These are phyloP conservation scores for Malassezia globosa DNA, from an alignment of 1,284 basidiomycete genomes.

Conservation along the genomic window DNA sequence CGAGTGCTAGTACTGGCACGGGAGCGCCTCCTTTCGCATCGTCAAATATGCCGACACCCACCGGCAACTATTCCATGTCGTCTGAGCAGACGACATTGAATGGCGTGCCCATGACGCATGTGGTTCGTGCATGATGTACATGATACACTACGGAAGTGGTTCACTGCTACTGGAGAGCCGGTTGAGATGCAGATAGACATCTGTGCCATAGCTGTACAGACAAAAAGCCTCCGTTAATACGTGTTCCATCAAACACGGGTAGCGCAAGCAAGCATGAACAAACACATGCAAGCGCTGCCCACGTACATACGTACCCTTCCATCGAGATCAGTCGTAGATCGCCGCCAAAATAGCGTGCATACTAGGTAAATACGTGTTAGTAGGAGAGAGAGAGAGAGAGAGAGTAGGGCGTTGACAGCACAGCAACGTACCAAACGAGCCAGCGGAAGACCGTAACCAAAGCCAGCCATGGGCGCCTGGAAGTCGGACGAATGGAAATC, in stretches of 20 bases:
- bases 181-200: constrained; percentile 77
- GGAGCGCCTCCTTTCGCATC: too few relatives aligned
- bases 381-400: too few relatives aligned
- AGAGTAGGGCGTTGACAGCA: not conserved
- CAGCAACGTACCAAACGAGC: constrained; percentile 62
- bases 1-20: too few relatives aligned
- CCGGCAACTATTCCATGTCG: not conserved
- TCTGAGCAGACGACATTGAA: not conserved
- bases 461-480: constrained; percentile 96
- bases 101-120: not conserved
- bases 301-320: constrained; percentile 80
- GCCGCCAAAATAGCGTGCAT: constrained; percentile 91
- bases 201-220: constrained; percentile 30
- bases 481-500: constrained; percentile 85
- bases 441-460: constrained; percentile 71
- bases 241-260: too few relatives aligned
- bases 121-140: constrained; percentile 6
- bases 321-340: constrained; percentile 92
- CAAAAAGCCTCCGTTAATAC: not conserved
- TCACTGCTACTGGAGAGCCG: constrained; percentile 53
- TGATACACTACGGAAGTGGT: constrained; percentile 46
- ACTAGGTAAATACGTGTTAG: too few relatives aligned
- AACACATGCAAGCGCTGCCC: too few relatives aligned
- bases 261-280: not conserved
- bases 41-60: not conserved